Conservation (phyloP, 495 filamentous ascomycete species). For the Hypoxylon trugodes region DNA sequence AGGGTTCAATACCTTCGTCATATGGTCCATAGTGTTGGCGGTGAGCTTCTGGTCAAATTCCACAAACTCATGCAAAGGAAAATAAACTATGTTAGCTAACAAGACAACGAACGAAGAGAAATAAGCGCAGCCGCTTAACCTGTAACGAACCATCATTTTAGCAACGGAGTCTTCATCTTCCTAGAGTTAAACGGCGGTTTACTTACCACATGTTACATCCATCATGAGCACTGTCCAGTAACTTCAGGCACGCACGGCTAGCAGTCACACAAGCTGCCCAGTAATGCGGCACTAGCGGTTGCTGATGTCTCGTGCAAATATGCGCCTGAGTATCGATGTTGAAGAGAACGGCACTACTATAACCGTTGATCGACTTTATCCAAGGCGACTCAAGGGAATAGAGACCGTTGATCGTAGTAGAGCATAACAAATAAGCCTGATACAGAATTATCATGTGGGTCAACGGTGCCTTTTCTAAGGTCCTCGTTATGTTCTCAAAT, state of each 20-base stretch:
- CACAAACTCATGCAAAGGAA: constrained; percentile 29
- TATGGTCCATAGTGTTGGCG: constrained; percentile 11
- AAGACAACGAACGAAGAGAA: constrained; percentile 44
- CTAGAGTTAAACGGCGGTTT: not conserved
- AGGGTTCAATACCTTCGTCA: constrained; percentile 36
- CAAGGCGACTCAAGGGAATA: constrained; percentile 40
- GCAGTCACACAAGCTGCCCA: constrained; percentile 39
- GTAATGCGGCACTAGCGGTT: constrained; percentile 25
- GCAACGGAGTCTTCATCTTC: not conserved
- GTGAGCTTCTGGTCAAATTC: constrained; percentile 35
- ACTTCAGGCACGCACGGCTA: constrained; percentile 37
- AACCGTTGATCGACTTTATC: constrained; percentile 28
- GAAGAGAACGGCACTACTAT: constrained; percentile 12
- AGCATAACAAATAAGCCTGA: constrained; percentile 39
- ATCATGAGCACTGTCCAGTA: constrained; percentile 22
- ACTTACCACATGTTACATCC: constrained; percentile 44
- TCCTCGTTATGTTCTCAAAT: constrained; percentile 25
- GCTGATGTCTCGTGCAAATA: constrained; percentile 24
- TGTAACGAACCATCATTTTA: constrained; percentile 5
- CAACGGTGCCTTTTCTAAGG: constrained; percentile 28
- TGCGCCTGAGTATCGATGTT: constrained; percentile 11
- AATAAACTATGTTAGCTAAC: constrained; percentile 40
- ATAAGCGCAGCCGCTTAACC: constrained; percentile 42
- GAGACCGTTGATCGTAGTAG: constrained; percentile 38
- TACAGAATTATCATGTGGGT: constrained; percentile 39